A percentile compares a stretch with the other conserved stretches of the same genome.
Conservation (phyloP, 2,329 filamentous ascomycete species). For the Arthrobotrys conoides region DNA sequence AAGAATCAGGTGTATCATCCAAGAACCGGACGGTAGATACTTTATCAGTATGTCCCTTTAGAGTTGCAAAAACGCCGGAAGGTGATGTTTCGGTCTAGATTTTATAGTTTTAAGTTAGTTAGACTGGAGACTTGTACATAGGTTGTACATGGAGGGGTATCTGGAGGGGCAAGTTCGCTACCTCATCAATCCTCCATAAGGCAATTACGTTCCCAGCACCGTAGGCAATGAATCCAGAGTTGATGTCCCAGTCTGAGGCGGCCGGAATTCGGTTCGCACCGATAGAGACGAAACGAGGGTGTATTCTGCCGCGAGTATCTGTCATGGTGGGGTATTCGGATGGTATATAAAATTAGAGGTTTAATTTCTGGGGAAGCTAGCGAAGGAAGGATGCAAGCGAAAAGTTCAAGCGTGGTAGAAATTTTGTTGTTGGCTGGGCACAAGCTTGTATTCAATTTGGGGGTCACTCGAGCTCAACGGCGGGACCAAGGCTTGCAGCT, state of each 20-base stretch:
- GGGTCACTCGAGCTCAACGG: no score
- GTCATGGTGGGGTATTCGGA: constrained; percentile 34
- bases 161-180: constrained; percentile 14
- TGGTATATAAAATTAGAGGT: constrained; percentile 16
- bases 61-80: constrained; percentile 76
- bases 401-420: constrained; percentile 26
- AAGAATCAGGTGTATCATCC: constrained; percentile 69
- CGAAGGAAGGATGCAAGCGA: constrained; percentile 3
- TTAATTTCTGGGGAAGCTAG: constrained; percentile 22
- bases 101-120: constrained; percentile 64
- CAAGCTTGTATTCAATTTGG: neutral
- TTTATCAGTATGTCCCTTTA: constrained; percentile 81
- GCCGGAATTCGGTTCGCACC: constrained; percentile 92
- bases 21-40: constrained; percentile 90
- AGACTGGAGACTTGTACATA: neutral
- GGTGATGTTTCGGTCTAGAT: constrained; percentile 68
- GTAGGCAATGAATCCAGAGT: constrained; percentile 81
- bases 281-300: constrained; percentile 73
- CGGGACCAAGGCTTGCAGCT: no score
- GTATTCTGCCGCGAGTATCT: constrained; percentile 57
- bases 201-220: constrained; percentile 91
- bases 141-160: constrained; percentile 23
- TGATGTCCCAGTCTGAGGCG: constrained; percentile 86
- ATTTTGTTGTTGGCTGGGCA: constrained; percentile 29
- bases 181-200: constrained; percentile 81